These are phyloP conservation scores for Populus hybrid DNA, from an alignment of 441 rosid genomes.

Conservation along the genomic window DNA sequence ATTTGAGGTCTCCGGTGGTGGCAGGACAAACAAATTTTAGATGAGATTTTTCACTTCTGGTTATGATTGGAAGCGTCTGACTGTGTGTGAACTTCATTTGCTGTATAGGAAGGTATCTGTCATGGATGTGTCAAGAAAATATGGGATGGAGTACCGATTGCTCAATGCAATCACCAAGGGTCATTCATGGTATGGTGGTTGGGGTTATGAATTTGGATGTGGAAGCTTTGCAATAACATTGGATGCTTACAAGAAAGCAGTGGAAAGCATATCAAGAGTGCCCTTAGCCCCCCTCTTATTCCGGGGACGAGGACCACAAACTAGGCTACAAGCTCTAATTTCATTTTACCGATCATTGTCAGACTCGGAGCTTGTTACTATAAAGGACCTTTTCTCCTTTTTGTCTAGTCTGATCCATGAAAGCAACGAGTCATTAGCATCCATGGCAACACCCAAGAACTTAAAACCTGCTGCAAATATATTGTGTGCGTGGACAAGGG, in stretches of 20 bases:
- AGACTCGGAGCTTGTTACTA: constrained; percentile 40
- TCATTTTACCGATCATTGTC: constrained; percentile 50
- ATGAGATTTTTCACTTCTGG: background rate
- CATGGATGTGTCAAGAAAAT: constrained; percentile 74
- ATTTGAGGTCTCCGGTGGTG: background rate
- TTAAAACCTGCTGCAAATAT: constrained; percentile 9
- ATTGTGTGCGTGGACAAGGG: constrained; percentile 47
- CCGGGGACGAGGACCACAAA: constrained; percentile 38
- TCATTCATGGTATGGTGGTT: constrained; percentile 58
- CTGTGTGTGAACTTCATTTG: background rate
- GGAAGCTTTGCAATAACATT: constrained; percentile 59
- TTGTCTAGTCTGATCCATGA: constrained; percentile 39
- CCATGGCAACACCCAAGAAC: constrained; percentile 16
- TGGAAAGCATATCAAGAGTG: constrained; percentile 38
- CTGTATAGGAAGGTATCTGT: constrained; percentile 48
- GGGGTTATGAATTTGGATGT: constrained; percentile 59
- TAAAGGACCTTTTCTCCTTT: constrained; percentile 58
- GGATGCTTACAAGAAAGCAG: constrained; percentile 48
- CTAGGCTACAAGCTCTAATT: constrained; percentile 43
- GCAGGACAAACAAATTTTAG: background rate
- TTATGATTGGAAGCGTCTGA: background rate
- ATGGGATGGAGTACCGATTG: constrained; percentile 54
- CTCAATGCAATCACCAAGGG: constrained; percentile 55
- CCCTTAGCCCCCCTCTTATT: constrained; percentile 42
- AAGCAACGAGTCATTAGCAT: constrained; percentile 9